phyloP scores from a whole-genome alignment of 768 basidiomycete species.

The Trametes gibbosa region DNA sequence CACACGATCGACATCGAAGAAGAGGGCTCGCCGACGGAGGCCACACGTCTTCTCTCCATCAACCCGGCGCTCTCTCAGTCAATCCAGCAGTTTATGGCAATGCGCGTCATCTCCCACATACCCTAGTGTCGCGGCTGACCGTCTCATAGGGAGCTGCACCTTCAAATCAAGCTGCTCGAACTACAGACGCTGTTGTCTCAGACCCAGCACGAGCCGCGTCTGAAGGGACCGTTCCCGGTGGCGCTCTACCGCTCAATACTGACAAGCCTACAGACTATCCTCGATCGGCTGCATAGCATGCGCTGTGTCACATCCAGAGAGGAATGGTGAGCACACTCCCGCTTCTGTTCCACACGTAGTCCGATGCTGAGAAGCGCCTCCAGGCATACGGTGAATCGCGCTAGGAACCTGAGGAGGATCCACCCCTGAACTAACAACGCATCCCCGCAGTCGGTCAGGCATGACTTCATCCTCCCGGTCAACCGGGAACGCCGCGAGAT shows the following conservation, averaged over 20 bases:
- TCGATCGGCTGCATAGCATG: constrained; percentile 93
- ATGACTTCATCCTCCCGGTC: constrained; percentile 89
- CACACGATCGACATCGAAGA: constrained; percentile 5
- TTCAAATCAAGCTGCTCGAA: constrained; percentile 88
- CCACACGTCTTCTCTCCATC: constrained; percentile 34
- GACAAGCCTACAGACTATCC: constrained; percentile 77
- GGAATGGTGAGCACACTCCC: constrained; percentile 64
- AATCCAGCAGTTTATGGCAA: constrained; percentile 87
- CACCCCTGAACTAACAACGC: background rate
- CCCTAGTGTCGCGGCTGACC: background rate
- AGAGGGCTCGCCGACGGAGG: constrained; percentile 32
- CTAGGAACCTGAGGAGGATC: background rate
- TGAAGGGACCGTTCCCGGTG: constrained; percentile 95
- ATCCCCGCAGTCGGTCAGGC: constrained; percentile 63
- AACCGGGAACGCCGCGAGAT: constrained; percentile 88
- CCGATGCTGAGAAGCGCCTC: constrained; percentile 3
- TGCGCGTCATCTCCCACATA: constrained; percentile 47
- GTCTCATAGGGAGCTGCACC: constrained; percentile 79
- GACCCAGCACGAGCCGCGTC: constrained; percentile 87
- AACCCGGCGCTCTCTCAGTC: constrained; percentile 53
- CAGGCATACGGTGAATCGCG: constrained; percentile 67
- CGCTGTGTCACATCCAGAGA: constrained; percentile 94
- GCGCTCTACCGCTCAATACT: constrained; percentile 79
- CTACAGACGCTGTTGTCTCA: constrained; percentile 83
- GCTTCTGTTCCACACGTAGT: constrained; percentile 3